Evolutionary conservation across 2,329 filamentous ascomycete species (phyloP).

Genomic region (Aspergillus sp.): DNA sequence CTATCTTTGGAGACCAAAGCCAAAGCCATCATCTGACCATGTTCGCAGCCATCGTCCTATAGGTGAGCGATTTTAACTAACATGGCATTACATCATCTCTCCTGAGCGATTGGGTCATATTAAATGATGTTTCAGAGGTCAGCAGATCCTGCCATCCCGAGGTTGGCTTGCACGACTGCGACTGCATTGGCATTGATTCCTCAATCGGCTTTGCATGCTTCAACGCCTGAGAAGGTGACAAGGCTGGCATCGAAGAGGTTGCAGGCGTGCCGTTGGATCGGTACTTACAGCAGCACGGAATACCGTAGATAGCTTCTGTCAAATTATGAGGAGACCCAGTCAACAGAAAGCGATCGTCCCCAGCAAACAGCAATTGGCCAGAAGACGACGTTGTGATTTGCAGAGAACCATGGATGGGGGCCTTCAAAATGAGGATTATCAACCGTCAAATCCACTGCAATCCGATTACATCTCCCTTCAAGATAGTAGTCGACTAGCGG

Average conservation of each 20-base stretch:
- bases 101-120: not conserved
- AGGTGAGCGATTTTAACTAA: not conserved
- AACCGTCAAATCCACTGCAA: not conserved
- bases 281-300: not conserved
- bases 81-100: conserved; percentile 1
- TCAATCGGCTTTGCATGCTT: not conserved
- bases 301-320: not conserved
- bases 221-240: not conserved
- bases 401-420: conserved; percentile 4
- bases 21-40: not conserved
- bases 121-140: conserved; percentile 5
- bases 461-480: not conserved
- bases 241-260: not conserved
- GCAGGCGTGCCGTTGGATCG: not conserved
- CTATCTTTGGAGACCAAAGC: not conserved
- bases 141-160: not conserved
- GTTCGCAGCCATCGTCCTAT: not conserved
- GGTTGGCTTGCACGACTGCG: not conserved
- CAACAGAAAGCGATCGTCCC: not conserved
- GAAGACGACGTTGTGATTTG: not conserved
- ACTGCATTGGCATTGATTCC: not conserved
- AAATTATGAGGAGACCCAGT: not conserved
- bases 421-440: conserved; percentile 9
- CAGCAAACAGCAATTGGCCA: not conserved
- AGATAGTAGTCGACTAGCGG: not conserved